These are phyloP conservation scores for Skeletonema potamos DNA, from an alignment of 108 stramenopile genomes.

Conservation along the genomic window DNA sequence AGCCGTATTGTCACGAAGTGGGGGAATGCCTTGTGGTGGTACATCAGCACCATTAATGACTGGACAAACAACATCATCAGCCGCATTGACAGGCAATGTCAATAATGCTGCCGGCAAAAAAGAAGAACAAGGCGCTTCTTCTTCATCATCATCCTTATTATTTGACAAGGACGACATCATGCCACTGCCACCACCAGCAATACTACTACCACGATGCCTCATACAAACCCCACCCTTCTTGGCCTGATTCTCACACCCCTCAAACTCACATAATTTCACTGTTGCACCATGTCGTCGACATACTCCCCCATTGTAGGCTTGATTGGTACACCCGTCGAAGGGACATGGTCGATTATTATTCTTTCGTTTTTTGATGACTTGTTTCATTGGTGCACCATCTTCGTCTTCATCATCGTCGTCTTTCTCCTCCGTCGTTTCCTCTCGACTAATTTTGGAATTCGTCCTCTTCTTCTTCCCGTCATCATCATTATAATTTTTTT, in stretches of 20 bases:
- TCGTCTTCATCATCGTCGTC: background rate
- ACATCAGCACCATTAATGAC: no score
- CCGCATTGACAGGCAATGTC: no score
- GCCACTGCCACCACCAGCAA: background rate
- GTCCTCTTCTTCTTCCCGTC: no score
- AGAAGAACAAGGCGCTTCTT: no score
- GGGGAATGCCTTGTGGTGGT: no score
- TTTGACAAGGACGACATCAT: no score
- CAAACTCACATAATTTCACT: background rate
- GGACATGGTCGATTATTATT: background rate
- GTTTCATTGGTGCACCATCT: background rate
- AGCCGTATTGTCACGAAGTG: no score
- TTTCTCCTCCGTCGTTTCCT: no score
- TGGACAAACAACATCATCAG: background rate
- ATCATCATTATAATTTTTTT: background rate
- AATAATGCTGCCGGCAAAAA: background rate
- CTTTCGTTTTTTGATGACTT: background rate
- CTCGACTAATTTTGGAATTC: no score
- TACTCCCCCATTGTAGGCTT: slow-evolving; percentile 4
- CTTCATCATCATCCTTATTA: background rate
- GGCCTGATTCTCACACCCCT: background rate
- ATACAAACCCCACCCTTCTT: background rate
- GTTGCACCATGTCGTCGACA: slow-evolving; percentile 10
- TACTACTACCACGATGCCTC: background rate
- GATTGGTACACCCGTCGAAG: background rate